Percentiles rank a stretch among this genome's conserved stretches.
Conservation (phyloP, 331 rosid genomes). For the Cydonia oblonga region DNA sequence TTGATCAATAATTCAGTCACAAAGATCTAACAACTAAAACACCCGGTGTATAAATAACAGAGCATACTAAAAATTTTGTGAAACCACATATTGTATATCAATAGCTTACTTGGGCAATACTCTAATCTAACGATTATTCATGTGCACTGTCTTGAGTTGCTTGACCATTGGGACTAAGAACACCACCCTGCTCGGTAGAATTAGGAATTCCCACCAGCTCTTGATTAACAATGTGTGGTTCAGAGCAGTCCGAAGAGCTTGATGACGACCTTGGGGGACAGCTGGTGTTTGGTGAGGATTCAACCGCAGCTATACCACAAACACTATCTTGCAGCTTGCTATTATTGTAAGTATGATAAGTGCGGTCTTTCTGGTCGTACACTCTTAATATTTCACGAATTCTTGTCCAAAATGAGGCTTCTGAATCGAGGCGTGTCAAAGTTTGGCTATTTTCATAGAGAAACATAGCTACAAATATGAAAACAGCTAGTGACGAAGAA, state of each 20-base stretch:
- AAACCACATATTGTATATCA: no score
- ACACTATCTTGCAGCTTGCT: neutral
- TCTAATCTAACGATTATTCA: no score
- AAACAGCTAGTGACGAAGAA: slow-evolving; percentile 11
- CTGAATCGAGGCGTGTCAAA: neutral
- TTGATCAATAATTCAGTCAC: no score
- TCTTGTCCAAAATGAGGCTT: slow-evolving; percentile 4
- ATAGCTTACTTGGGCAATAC: no score
- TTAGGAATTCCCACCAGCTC: neutral
- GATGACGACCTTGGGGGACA: slow-evolving; percentile 2
- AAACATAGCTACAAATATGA: neutral
- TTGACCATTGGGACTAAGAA: no score
- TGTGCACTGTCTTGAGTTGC: no score
- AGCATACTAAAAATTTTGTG: no score
- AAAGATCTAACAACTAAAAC: no score
- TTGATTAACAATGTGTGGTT: neutral
- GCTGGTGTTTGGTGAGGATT: slow-evolving; percentile 2
- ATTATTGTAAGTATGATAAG: neutral
- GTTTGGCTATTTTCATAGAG: slow-evolving; percentile 2
- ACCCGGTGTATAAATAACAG: no score
- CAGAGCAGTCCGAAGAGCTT: neutral
- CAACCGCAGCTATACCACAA: neutral
- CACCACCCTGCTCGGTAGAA: neutral
- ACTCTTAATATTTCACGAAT: neutral
- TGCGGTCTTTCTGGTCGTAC: slow-evolving; percentile 2